A percentile compares a stretch with the other conserved stretches of the same genome.
Evolutionary conservation across 192 early-diverging fungal species (phyloP).

Genomic region (Geranomyces variabilis): DNA sequence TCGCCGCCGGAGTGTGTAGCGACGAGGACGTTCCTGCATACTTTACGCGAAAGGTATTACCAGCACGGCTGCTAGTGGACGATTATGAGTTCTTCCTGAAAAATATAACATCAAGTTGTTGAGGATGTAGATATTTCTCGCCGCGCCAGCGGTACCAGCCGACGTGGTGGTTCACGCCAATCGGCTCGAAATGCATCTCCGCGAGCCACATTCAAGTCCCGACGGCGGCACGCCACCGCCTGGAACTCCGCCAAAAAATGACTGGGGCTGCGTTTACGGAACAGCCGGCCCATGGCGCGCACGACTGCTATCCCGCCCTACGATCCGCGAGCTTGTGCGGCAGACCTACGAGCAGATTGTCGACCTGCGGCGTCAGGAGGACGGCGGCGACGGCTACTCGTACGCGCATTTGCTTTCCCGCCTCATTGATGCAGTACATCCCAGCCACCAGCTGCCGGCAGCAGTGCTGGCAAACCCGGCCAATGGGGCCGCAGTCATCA

Average conservation of each 20-base stretch:
- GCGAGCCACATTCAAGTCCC: not conserved
- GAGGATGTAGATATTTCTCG: constrained; percentile 26
- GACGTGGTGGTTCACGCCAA: constrained; percentile 16
- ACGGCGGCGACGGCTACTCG: constrained; percentile 28
- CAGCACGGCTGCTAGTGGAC: not conserved
- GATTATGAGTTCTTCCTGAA: no score
- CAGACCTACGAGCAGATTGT: constrained; percentile 44
- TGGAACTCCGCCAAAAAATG: constrained; percentile 2
- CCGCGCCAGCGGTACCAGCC: constrained; percentile 7
- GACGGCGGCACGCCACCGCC: not conserved
- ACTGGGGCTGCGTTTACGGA: constrained; percentile 42
- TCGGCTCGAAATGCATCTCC: constrained; percentile 36
- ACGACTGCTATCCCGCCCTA: constrained; percentile 29
- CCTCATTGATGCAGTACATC: constrained; percentile 54
- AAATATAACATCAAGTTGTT: no score
- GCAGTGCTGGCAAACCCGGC: constrained; percentile 50
- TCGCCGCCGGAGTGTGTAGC: constrained; percentile 38
- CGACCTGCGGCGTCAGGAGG: not conserved
- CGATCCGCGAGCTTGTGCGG: constrained; percentile 31
- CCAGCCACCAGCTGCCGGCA: constrained; percentile 51
- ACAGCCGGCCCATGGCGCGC: constrained; percentile 32
- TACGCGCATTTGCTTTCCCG: constrained; percentile 46
- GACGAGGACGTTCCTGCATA: constrained; percentile 49
- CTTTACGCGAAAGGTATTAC: constrained; percentile 46
- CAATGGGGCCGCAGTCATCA: constrained; percentile 43